Evolutionary conservation across 2,329 filamentous ascomycete species (phyloP).

Genomic region (Aulographum hederae): DNA sequence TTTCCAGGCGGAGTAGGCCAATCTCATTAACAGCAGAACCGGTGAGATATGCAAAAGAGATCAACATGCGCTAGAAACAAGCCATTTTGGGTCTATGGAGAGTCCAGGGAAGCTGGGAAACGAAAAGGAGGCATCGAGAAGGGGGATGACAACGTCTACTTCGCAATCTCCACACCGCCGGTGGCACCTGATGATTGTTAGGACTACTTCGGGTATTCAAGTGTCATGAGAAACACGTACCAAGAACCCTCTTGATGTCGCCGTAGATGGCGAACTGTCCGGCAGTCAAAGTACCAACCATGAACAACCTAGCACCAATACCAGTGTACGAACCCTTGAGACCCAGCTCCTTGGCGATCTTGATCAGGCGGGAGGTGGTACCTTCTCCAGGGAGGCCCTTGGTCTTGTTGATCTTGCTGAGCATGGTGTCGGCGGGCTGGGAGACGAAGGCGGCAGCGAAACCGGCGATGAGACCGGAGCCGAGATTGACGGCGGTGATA

Average conservation of each 20-base stretch:
- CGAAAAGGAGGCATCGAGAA: no score
- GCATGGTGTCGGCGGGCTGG: conserved; percentile 85
- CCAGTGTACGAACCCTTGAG: conserved; percentile 60
- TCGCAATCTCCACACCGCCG: conserved; percentile 55
- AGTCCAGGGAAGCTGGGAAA: no score
- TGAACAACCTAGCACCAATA: conserved; percentile 64
- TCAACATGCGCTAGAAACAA: no score
- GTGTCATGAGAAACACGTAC: neutral
- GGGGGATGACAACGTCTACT: no score
- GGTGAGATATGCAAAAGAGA: no score
- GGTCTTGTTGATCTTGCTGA: conserved; percentile 93
- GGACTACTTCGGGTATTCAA: neutral
- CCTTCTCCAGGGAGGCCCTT: conserved; percentile 74
- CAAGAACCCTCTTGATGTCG: conserved; percentile 43
- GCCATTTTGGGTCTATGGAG: no score
- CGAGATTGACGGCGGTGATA: conserved; percentile 69
- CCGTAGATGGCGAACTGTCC: conserved; percentile 86
- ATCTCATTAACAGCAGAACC: no score
- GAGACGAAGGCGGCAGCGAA: conserved; percentile 77
- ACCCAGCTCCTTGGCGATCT: conserved; percentile 77
- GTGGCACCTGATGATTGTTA: conserved; percentile 38
- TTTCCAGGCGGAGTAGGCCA: no score
- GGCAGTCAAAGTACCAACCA: conserved; percentile 36
- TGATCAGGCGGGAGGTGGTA: conserved; percentile 62
- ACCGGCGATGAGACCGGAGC: conserved; percentile 69